Percentiles rank a stretch among this genome's conserved stretches.
Evolutionary conservation across 2,329 filamentous ascomycete species (phyloP).

Genomic region (Polychaeton citri): DNA sequence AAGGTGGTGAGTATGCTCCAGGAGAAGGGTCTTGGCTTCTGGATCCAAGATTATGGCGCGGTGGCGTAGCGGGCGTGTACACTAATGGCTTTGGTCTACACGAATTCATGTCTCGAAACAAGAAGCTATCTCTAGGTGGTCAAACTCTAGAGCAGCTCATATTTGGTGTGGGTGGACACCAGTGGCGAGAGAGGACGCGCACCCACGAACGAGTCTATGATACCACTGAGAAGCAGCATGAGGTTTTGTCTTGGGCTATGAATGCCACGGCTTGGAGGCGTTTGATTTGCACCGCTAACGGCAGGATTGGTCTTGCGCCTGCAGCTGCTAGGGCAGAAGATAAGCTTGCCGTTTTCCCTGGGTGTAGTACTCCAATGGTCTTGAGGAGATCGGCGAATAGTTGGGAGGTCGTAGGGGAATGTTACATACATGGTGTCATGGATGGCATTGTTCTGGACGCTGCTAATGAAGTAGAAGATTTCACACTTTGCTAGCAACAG

Average conservation of each 20-base stretch:
- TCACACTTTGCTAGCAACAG: background rate
- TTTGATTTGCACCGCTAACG: background rate
- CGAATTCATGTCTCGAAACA: background rate
- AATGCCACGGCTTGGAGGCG: background rate
- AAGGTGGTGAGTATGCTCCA: background rate
- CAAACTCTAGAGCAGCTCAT: background rate
- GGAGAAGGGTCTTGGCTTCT: background rate
- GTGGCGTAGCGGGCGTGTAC: background rate
- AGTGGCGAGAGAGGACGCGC: too few relatives aligned
- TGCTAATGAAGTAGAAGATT: background rate
- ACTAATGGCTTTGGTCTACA: background rate
- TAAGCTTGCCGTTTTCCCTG: background rate
- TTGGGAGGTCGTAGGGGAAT: background rate
- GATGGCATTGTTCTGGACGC: background rate
- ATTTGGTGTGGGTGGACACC: too few relatives aligned
- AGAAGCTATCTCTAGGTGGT: background rate
- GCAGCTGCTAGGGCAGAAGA: background rate
- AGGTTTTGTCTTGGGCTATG: background rate
- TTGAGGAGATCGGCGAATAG: background rate
- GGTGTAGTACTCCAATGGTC: background rate
- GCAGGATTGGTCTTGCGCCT: background rate
- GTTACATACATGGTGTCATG: background rate
- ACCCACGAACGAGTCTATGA: background rate
- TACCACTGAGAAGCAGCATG: background rate
- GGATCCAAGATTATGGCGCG: background rate